Base-by-base conservation (phyloP, 225 moss, liverwort and hornwort genomes). In the Antitrichia curtipendula region DNA sequence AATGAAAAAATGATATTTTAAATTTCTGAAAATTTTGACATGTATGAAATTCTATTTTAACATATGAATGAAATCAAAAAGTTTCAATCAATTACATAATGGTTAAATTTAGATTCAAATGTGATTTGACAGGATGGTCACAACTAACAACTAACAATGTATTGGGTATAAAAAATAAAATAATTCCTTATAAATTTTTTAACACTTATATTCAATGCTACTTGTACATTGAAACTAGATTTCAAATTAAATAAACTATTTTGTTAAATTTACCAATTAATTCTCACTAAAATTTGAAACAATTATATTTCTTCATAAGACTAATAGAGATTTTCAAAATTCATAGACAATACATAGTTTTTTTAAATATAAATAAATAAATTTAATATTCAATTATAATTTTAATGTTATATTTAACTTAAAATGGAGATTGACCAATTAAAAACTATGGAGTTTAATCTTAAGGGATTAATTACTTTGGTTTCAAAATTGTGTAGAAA, bases 261-360 rank as follows among this genome's bases (percentile, higher is more conserved):
- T 29, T 18, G 10, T 47, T 7, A 19, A 47, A 73, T 31, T 29
- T 73, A 47, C 0, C 19, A 31, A 31, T 73, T 31, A 31, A 47
- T 47, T 4, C 0, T 73, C 31, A 29, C 31, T 47, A 29, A 73
- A 31, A 19, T 31, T 31, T 49, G 0, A 7, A 47, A 49, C 7
- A 47, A 73, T 49, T 7, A 19, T 19, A 31, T 19, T 19, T 74
- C 19, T 20, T 32, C 7, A 32, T 7, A 31, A 47, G 31, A 29
- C 6, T 29, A 24, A 15, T 70, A 18, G 49, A 73, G 43, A 49
- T 49, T 20, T 32, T 31, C 2, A 2, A 31, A 49, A 74, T 49
- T 49, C 2, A 20, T 19, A 49, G 31, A 31, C 12, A 6, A 31
- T 0, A 11, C 1, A 12, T 40, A 40, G 4, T 31, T 0, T 19